These are phyloP conservation scores for Psilocybe tampanensis DNA, from an alignment of 768 basidiomycete genomes.

Conservation along the genomic window DNA sequence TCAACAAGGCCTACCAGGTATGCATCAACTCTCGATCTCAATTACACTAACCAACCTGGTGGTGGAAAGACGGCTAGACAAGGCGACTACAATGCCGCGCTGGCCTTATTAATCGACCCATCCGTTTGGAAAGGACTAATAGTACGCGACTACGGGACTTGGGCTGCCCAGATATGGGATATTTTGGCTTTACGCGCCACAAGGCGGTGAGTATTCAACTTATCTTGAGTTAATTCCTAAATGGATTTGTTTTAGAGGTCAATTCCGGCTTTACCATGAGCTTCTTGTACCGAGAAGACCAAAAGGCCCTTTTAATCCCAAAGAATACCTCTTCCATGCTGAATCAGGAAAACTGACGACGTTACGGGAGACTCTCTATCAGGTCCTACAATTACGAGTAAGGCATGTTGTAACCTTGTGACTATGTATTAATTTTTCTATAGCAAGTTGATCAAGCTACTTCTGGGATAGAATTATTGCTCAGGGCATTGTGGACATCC, in stretches of 20 bases:
- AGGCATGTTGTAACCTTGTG: conserved; percentile 6
- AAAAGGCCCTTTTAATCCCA: conserved; percentile 50
- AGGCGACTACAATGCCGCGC: conserved; percentile 63
- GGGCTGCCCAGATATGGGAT: conserved; percentile 82
- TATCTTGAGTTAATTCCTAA: not conserved
- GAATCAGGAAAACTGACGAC: conserved; percentile 39
- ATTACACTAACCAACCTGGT: conserved; percentile 4
- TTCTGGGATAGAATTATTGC: conserved; percentile 61
- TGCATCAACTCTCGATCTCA: not conserved
- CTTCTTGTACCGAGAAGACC: conserved; percentile 64
- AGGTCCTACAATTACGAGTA: conserved; percentile 50
- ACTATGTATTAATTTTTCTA: conserved; percentile 38
- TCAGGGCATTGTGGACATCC: conserved; percentile 77
- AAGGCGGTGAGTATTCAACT: conserved; percentile 52
- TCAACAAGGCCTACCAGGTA: conserved; percentile 75
- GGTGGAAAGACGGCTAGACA: conserved; percentile 61
- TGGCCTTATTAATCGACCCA: conserved; percentile 67
- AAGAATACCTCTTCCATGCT: conserved; percentile 57
- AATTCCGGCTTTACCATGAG: conserved; percentile 66
- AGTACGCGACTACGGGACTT: conserved; percentile 65
- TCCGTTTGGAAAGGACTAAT: conserved; percentile 70
- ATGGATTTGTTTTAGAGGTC: conserved; percentile 48
- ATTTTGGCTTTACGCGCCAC: conserved; percentile 67
- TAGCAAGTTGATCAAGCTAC: conserved; percentile 70
- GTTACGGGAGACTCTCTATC: conserved; percentile 46